Conservation (phyloP, 345 rosid genomes). For the Eucalyptus sp. region DNA sequence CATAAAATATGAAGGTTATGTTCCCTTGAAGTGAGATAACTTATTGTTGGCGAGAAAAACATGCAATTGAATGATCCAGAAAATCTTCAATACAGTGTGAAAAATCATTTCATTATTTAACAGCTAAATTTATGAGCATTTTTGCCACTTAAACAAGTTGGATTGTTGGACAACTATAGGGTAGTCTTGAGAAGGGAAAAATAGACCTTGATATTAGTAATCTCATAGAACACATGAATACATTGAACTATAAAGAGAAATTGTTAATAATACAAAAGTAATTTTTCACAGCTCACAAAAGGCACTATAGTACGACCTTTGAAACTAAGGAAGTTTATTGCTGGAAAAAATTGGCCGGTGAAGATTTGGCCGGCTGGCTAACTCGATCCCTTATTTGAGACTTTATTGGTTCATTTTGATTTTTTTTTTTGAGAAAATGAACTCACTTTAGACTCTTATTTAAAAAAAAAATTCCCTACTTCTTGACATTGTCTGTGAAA, state of each 20-base stretch:
- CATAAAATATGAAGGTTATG: slow-evolving; percentile 62
- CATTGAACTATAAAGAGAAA: not conserved
- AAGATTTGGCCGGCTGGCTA: too few relatives aligned
- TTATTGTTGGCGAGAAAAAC: slow-evolving; percentile 89
- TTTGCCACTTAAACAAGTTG: not conserved
- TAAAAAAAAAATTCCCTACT: not conserved
- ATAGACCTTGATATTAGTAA: not conserved
- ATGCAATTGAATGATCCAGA: slow-evolving; percentile 12
- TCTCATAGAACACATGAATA: not conserved
- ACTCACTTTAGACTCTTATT: too few relatives aligned
- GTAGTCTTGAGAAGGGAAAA: not conserved
- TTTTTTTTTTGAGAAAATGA: too few relatives aligned
- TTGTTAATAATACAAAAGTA: not conserved
- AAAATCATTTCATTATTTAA: not conserved
- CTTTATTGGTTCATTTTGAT: too few relatives aligned
- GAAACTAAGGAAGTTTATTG: not conserved
- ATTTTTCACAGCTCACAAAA: not conserved
- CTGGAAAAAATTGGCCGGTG: not conserved
- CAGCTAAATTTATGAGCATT: not conserved
- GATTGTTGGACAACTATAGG: not conserved
- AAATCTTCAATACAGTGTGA: not conserved
- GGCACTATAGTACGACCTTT: not conserved
- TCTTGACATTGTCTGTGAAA: not conserved
- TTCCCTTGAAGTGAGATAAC: slow-evolving; percentile 48
- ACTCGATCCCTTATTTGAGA: too few relatives aligned